Base-by-base conservation (phyloP, 2,329 filamentous ascomycete genomes). In the Stachybotrys elegans region DNA sequence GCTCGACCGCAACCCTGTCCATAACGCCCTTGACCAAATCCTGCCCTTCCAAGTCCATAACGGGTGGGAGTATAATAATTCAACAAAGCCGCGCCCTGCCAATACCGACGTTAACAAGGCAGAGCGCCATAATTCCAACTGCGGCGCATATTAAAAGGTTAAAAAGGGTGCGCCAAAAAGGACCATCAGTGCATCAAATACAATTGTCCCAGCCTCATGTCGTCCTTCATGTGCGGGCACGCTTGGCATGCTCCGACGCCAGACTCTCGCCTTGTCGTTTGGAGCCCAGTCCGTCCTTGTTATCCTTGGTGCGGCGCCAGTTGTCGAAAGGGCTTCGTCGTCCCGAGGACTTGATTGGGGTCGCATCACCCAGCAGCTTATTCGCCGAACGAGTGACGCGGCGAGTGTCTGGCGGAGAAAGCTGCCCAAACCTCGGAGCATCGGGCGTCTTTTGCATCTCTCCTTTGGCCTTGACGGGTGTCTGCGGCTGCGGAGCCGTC, bases 261-360 rank as follows among this genome's bases (percentile, higher is more conserved):
- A 66, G 53, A n/a, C 48, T 56, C 7, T 66, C 63, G 31, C 55
- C 65, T 20, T 57, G 54, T 47, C 72, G 68, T 59, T 76, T 77
- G 40, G 62, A 50, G 20, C 66, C 55, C 68, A 69, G 65, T 72
- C 77, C 48, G 59, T 69, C 48, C 69, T 67, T 48, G 62, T 53
- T 63, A 50, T 61, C 67, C 70, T 88, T 88, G 53, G 78, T 79
- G 46, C 83, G 79, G 50, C 71, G 76, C 84, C 84, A 89, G 31
- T 72, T 72, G 53, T 86, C 81, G 54, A 88, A 88, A 3, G 79
- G 80, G 53, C 76, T 82, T 45, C 67, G 68, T 51, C 67, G 57
- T 36, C 56, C 55, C 46, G 59, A 59, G 47, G 52, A 47, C 52
- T 69, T 75, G 49, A 68, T 54, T 1, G 75, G 69, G 8, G 70